These are phyloP conservation scores for Lonicera japonica DNA, from an alignment of 129 eudicot genomes.

Conservation along the genomic window DNA sequence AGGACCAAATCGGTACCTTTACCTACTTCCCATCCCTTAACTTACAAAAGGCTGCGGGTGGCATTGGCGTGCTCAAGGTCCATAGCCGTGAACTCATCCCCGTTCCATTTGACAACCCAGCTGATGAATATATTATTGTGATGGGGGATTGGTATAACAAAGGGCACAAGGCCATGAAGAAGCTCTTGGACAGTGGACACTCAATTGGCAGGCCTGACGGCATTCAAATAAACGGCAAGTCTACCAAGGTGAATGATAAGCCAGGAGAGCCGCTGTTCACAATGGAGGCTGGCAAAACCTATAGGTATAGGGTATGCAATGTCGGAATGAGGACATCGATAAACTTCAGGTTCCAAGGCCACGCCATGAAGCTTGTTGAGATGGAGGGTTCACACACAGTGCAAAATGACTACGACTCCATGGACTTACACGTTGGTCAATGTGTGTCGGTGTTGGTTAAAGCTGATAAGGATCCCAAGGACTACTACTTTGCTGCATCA, in stretches of 20 bases:
- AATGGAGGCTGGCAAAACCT: slow-evolving; percentile 44
- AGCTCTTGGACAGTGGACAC: slow-evolving; percentile 28
- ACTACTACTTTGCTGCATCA: slow-evolving; percentile 48
- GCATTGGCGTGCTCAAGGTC: slow-evolving; percentile 35
- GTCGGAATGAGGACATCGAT: slow-evolving; percentile 38
- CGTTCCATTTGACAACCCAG: slow-evolving; percentile 39
- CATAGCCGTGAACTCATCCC: slow-evolving; percentile 51
- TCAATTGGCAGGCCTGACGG: slow-evolving; percentile 39
- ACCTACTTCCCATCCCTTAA: slow-evolving; percentile 40
- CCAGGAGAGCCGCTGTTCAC: slow-evolving; percentile 30
- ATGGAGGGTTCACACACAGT: slow-evolving; percentile 49
- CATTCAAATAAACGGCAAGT: slow-evolving; percentile 39
- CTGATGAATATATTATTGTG: slow-evolving; percentile 34
- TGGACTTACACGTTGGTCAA: slow-evolving; percentile 47
- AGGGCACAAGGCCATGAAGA: slow-evolving; percentile 18
- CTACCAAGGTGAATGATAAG: slow-evolving; percentile 14
- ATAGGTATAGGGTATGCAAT: slow-evolving; percentile 41
- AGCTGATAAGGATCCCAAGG: slow-evolving; percentile 36
- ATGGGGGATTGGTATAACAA: slow-evolving; percentile 55
- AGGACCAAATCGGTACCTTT: slow-evolving; percentile 58
- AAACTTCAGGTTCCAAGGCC: slow-evolving; percentile 46
- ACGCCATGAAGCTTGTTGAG: slow-evolving; percentile 40
- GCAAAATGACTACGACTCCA: slow-evolving; percentile 35
- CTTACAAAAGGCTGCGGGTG: slow-evolving; percentile 47
- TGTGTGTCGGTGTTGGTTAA: slow-evolving; percentile 42